A percentile compares a stretch with the other conserved stretches of the same genome.
phyloP scores from a whole-genome alignment of 805 yeast genomes.

The Hanseniaspora nectarophila region DNA sequence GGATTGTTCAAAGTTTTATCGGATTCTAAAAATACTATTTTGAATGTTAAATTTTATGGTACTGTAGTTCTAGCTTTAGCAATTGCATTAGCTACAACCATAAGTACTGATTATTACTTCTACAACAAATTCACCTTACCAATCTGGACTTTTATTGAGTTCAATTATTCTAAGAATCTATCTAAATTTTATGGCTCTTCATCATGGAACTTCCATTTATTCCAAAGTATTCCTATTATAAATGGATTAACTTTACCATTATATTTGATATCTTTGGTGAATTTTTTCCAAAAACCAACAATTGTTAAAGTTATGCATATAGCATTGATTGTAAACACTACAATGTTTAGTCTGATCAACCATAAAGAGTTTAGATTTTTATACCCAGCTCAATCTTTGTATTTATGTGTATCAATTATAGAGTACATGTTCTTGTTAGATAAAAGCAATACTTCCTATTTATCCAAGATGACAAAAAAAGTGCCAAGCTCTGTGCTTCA shows the following conservation, averaged over 20 bases:
- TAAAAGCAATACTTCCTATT: not conserved
- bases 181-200: conserved; percentile 77
- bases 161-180: conserved; percentile 61
- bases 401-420: conserved; percentile 41
- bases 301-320: conserved; percentile 20
- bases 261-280: conserved; percentile 30
- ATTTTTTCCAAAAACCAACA: conserved; percentile 13
- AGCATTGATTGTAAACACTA: conserved; percentile 35
- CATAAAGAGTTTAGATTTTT: conserved; percentile 91
- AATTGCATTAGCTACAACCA: conserved; percentile 30
- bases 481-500: not conserved
- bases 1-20: conserved; percentile 32
- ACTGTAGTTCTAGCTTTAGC: conserved; percentile 1
- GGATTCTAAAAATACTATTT: conserved; percentile 17
- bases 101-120: conserved; percentile 44
- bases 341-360: conserved; percentile 49
- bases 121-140: conserved; percentile 53
- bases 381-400: conserved; percentile 69
- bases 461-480: not conserved
- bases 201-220: conserved; percentile 71
- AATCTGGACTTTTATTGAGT: conserved; percentile 53
- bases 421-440: conserved; percentile 22
- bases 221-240: conserved; percentile 73
- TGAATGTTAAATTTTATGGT: conserved; percentile 14
- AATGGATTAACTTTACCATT: conserved; percentile 57